A percentile compares a stretch with the other conserved stretches of the same genome.
phyloP scores from a whole-genome alignment of 108 stramenopile genomes.

The Conticribra guillardii region DNA sequence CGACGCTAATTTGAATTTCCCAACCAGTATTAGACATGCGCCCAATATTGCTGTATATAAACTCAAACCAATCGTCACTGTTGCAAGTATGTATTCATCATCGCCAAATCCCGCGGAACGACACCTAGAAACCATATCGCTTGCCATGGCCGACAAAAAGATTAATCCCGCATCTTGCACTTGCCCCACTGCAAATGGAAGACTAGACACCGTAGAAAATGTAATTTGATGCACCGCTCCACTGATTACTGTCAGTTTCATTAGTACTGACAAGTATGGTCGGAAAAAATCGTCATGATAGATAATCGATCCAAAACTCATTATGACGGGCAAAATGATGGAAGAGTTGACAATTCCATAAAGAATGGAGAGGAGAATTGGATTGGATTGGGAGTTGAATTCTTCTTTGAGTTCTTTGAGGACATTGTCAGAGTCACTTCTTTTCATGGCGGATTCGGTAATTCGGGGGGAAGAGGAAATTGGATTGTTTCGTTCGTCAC shows the following conservation, averaged over 20 bases:
- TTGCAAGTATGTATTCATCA: constrained; percentile 71
- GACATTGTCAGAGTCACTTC: background rate
- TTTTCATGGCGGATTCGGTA: background rate
- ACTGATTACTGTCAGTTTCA: constrained; percentile 82
- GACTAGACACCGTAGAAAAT: constrained; percentile 80
- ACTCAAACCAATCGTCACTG: constrained; percentile 77
- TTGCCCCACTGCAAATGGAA: constrained; percentile 95
- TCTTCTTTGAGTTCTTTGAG: constrained; percentile 16
- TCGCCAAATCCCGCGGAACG: constrained; percentile 28
- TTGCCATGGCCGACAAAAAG: constrained; percentile 92
- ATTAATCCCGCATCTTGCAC: constrained; percentile 98
- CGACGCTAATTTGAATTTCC: constrained; percentile 81
- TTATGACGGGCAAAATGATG: constrained; percentile 85
- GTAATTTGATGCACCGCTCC: constrained; percentile 93
- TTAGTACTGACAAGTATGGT: constrained; percentile 78
- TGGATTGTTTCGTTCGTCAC: background rate
- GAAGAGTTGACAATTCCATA: constrained; percentile 82
- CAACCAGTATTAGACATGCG: constrained; percentile 78
- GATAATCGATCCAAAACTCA: constrained; percentile 90
- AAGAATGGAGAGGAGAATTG: constrained; percentile 49
- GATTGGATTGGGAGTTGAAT: constrained; percentile 26
- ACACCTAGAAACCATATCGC: constrained; percentile 64
- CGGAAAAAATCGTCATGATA: constrained; percentile 81
- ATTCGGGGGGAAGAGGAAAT: background rate
- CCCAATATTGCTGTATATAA: constrained; percentile 89